phyloP scores from a whole-genome alignment of 176 grass and related monocot genomes.

The Carex kokanica region DNA sequence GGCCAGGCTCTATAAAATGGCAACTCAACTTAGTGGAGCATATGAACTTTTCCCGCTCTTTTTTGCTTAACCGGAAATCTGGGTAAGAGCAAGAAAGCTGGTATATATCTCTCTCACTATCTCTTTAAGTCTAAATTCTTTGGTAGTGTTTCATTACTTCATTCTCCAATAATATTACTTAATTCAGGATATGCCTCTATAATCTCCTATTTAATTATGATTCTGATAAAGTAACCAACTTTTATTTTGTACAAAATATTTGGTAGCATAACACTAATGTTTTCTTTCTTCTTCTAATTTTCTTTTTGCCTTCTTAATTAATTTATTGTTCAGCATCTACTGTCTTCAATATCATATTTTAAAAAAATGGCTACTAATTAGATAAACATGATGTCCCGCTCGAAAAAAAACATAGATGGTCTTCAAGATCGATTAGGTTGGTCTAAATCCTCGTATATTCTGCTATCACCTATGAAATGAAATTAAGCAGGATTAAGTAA shows the following conservation, averaged over 20 bases:
- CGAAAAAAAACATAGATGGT: not conserved
- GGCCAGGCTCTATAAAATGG: conserved; percentile 24
- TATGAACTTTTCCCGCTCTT: conserved; percentile 24
- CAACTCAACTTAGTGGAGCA: conserved; percentile 18
- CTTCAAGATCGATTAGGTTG: not conserved
- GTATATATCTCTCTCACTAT: not conserved
- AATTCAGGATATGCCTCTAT: not conserved
- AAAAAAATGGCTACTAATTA: not conserved
- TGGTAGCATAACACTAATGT: not conserved
- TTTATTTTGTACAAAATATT: not conserved
- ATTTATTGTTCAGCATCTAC: not conserved
- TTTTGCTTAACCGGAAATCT: conserved; percentile 19
- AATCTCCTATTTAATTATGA: not conserved
- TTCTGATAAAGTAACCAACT: not conserved
- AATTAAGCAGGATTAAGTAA: not conserved
- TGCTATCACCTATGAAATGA: not conserved
- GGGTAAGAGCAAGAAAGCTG: conserved; percentile 8
- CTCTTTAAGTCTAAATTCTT: conserved; percentile 6
- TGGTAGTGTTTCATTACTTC: conserved; percentile 4
- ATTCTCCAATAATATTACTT: not conserved
- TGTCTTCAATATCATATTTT: not conserved
- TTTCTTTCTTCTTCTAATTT: not conserved
- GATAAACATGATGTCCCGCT: not conserved
- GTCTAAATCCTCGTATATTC: not conserved
- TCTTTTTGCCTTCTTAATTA: not conserved